Conservation (phyloP, 768 basidiomycete genomes). For the Rhizopogon rudus region DNA sequence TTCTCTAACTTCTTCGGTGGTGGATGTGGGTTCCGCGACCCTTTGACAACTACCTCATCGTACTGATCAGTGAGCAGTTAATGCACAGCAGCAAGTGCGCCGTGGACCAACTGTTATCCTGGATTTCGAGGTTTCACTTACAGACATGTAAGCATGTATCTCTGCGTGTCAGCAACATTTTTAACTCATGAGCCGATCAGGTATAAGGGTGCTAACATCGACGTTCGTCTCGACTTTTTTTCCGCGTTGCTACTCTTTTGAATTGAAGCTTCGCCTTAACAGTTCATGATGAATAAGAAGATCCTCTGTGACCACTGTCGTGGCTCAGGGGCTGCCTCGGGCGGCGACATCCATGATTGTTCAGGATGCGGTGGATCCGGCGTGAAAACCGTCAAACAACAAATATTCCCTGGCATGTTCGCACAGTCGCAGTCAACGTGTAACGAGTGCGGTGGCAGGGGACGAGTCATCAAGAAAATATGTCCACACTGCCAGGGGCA, state of each 20-base stretch:
- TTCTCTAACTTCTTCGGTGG: conserved; percentile 92
- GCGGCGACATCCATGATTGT: conserved; percentile 85
- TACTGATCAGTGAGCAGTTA: conserved; percentile 17
- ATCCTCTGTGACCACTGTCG: conserved; percentile 96
- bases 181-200: conserved; percentile 29
- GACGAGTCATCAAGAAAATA: conserved; percentile 65
- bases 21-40: conserved; percentile 48
- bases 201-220: conserved; percentile 83
- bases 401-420: conserved; percentile 95
- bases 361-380: conserved; percentile 80
- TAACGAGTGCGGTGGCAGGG: conserved; percentile 81
- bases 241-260: neutral
- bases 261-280: conserved; percentile 7
- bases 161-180: neutral
- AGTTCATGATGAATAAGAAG: conserved; percentile 92
- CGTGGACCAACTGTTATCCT: conserved; percentile 71
- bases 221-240: conserved; percentile 42
- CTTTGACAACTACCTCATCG: neutral
- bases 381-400: conserved; percentile 81
- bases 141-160: conserved; percentile 62
- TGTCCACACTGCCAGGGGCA: conserved; percentile 82
- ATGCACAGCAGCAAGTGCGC: conserved; percentile 58
- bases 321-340: conserved; percentile 90
- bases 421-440: conserved; percentile 83
- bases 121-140: conserved; percentile 81